A percentile compares a stretch with the other conserved stretches of the same genome.
These are phyloP conservation scores for Sicyos baderoa DNA, from an alignment of 306 rosid species.

Conservation along the genomic window DNA sequence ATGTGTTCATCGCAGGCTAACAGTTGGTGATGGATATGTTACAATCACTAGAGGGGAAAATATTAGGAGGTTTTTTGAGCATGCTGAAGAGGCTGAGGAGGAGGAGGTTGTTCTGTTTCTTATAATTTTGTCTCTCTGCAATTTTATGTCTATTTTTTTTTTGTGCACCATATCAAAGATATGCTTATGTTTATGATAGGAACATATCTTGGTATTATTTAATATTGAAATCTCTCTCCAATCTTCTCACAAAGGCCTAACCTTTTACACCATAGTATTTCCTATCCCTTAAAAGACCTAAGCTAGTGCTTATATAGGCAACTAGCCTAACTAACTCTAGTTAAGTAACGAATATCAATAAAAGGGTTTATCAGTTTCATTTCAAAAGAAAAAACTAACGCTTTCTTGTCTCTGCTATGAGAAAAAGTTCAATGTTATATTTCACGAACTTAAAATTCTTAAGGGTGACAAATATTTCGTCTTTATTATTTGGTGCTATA, in stretches of 20 bases:
- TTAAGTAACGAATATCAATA: too few species aligned
- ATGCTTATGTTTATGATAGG: too few species aligned
- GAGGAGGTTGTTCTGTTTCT: conserved; percentile 70
- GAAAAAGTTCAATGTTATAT: too few species aligned
- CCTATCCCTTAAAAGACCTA: too few species aligned
- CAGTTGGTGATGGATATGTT: conserved; percentile 83
- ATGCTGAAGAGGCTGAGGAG: conserved; percentile 99
- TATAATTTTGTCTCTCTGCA: conserved; percentile 20
- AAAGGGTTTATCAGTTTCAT: too few species aligned
- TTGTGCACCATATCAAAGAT: too few species aligned
- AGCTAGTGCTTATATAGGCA: too few species aligned
- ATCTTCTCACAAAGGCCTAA: not conserved
- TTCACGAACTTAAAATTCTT: not conserved
- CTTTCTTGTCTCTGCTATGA: not conserved
- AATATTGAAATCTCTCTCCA: too few species aligned
- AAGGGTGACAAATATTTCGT: not conserved
- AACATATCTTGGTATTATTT: too few species aligned
- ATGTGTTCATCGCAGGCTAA: conserved; percentile 88
- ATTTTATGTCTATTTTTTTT: too few species aligned
- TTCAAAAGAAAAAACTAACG: not conserved
- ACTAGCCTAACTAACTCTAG: too few species aligned
- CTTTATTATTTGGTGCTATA: too few species aligned
- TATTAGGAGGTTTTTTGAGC: conserved; percentile 87
- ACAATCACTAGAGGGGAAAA: conserved; percentile 89
- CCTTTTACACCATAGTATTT: not conserved